A percentile compares a stretch with the other conserved stretches of the same genome.
Evolutionary conservation across 305 asterid genomes (phyloP).

Genomic region (Fraxinus ornus): DNA sequence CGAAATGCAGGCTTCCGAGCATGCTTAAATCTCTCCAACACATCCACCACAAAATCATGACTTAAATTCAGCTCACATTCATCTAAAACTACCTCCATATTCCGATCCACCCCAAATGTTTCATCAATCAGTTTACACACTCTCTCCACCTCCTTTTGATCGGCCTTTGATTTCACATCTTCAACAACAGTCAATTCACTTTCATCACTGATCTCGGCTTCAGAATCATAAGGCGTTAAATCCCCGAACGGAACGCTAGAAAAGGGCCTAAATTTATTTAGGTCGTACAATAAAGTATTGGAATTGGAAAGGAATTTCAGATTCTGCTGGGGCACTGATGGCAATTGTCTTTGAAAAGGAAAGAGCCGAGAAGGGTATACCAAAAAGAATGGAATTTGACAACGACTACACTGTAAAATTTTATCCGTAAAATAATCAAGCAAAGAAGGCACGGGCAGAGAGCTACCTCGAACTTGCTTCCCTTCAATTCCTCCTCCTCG

Average conservation of each 20-base stretch:
- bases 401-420: slow-evolving; percentile 45
- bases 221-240: slow-evolving; percentile 38
- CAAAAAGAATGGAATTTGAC: slow-evolving; percentile 72
- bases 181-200: slow-evolving; percentile 24
- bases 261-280: slow-evolving; percentile 33
- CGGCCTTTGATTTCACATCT: slow-evolving; percentile 36
- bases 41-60: slow-evolving; percentile 72
- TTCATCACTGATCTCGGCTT: slow-evolving; percentile 37
- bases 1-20: slow-evolving; percentile 93
- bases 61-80: slow-evolving; percentile 60
- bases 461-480: slow-evolving; percentile 62
- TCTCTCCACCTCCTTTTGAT: slow-evolving; percentile 62
- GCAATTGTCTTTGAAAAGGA: slow-evolving; percentile 58
- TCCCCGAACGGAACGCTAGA: slow-evolving; percentile 31
- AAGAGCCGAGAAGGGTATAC: slow-evolving; percentile 70
- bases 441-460: slow-evolving; percentile 75
- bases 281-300: slow-evolving; percentile 3
- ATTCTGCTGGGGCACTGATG: slow-evolving; percentile 24
- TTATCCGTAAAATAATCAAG: slow-evolving; percentile 46
- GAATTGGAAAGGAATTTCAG: not conserved
- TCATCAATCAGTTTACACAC: slow-evolving; percentile 79
- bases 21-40: slow-evolving; percentile 70
- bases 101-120: slow-evolving; percentile 74
- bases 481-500: slow-evolving; percentile 46
- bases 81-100: slow-evolving; percentile 87